Base-by-base conservation (phyloP, 2,329 filamentous ascomycete species). In the Botryotinia convoluta region DNA sequence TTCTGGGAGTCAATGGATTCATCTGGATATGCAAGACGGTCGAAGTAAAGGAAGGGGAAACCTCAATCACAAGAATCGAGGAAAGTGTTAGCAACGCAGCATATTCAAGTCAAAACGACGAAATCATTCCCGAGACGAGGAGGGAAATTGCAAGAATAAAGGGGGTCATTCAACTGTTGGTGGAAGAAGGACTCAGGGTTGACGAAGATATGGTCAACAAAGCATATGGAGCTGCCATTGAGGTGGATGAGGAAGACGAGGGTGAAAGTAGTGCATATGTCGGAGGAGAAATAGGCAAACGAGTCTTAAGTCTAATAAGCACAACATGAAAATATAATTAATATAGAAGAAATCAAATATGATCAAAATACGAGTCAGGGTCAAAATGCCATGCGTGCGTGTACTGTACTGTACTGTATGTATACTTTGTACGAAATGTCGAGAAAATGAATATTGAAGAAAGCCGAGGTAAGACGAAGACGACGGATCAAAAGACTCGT, bases 21-120 rank as follows among this genome's bases (percentile, higher is more conserved):
- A 94, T 98, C 74, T 99, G 94, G 92, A 95, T 98, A 80, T 91
- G 91, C 82, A 95, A 93, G 84, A 94, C 97, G 79, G 84, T 92
- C 12, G 90, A 93, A 77, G 87, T 87, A 51, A 86, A 87, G n/a
- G 84, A 77, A 68, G 68, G 79, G 77, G 71, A 81, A 67, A 76
- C 81, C 26, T 80, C 89, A 85, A 93, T 98, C 79, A 97, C 94
- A 71, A 89, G 93, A 77, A 88, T 98, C 81, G 96, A 98, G 82
- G 96, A 99, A 84, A 90, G 86, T 77, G 92, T 96, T 32, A 94
- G 91, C 76, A 90, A 90, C 79, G 93, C 91, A 71, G 94, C 97
- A 78, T 99, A 99, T 83, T 96, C 93, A 72, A 97, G 93, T 81
- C 94, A 98, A 84, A 99, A 99, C 81, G 95, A 98, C 81, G 87